Conservation (phyloP, 139 green algal species). For the Gonium pectorale region DNA sequence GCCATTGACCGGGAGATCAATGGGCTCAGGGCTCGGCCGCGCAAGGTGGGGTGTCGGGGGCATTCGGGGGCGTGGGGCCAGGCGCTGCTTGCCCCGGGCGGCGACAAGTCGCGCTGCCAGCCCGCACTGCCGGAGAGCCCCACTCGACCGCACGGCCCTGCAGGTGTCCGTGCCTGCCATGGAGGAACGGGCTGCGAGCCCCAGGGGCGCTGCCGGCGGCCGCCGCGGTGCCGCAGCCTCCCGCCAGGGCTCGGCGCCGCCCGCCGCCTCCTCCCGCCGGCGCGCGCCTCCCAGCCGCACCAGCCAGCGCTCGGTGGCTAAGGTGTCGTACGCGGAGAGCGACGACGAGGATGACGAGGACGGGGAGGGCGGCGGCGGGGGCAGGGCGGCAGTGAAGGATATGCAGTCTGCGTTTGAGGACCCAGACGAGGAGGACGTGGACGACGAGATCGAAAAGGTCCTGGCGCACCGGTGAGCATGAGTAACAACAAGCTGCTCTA, state of each 20-base stretch:
- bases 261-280: neutral
- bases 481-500: no score
- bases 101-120: no score
- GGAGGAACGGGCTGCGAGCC: constrained; percentile 34
- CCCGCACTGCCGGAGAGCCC: no score
- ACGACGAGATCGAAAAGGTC: constrained; percentile 82
- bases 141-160: neutral
- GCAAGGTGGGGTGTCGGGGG: neutral
- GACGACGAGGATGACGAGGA: constrained; percentile 19
- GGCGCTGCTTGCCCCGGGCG: no score
- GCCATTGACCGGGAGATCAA: constrained; percentile 60
- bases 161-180: neutral
- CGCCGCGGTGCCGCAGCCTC: neutral
- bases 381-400: constrained; percentile 40
- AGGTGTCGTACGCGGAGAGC: constrained; percentile 52
- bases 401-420: constrained; percentile 65
- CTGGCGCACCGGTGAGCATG: constrained; percentile 69
- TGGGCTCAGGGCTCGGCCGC: constrained; percentile 46
- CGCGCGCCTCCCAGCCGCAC: constrained; percentile 24
- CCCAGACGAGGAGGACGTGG: constrained; percentile 53
- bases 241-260: neutral
- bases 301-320: constrained; percentile 43
- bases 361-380: constrained; percentile 13
- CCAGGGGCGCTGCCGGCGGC: neutral
- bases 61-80: no score